These are phyloP conservation scores for Saccharum officinarum DNA, from an alignment of 176 grass and related monocot species.

Conservation along the genomic window DNA sequence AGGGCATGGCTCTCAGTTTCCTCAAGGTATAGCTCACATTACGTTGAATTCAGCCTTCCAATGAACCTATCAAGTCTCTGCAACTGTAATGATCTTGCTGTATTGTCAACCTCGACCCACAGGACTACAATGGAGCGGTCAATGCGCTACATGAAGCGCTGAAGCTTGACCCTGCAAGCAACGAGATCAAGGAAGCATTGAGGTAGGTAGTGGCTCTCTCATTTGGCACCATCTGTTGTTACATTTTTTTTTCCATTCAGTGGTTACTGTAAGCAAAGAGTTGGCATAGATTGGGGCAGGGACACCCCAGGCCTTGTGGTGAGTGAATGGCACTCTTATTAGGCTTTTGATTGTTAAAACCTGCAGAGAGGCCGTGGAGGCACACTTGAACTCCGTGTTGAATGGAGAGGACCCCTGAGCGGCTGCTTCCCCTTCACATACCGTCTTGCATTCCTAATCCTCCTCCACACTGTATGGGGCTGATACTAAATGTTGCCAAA, in stretches of 20 bases:
- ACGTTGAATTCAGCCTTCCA: neutral
- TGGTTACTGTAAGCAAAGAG: too few species aligned
- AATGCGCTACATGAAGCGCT: neutral
- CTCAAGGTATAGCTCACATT: neutral
- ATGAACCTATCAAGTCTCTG: neutral
- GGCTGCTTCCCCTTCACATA: neutral
- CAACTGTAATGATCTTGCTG: neutral
- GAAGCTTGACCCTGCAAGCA: neutral
- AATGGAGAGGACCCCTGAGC: neutral
- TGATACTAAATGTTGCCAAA: neutral
- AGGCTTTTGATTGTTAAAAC: neutral
- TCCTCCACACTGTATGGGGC: neutral
- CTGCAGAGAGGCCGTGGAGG: neutral
- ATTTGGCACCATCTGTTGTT: neutral
- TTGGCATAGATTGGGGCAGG: too few species aligned
- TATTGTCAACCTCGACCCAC: neutral
- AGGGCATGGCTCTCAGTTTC: neutral
- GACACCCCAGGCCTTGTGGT: neutral
- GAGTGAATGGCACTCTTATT: neutral
- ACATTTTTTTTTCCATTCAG: neutral
- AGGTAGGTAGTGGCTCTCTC: neutral
- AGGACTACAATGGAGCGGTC: neutral
- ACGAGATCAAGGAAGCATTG: neutral
- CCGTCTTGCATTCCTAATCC: neutral
- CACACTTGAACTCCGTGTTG: neutral